Evolutionary conservation across 441 rosid genomes (phyloP).

Genomic region (Kokia cookei): DNA sequence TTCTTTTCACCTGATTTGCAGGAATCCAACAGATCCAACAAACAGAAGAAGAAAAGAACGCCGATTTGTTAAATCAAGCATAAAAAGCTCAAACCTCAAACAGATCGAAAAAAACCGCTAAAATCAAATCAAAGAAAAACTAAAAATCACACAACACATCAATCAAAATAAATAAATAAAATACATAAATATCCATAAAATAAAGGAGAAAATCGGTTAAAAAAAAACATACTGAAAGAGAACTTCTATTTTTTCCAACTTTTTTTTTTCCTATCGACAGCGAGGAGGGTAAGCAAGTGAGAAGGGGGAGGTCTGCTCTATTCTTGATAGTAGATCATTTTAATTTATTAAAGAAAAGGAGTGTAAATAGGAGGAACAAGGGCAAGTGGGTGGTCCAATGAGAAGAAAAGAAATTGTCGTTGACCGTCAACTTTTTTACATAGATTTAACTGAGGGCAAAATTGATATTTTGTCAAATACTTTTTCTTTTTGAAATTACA

Average conservation of each 20-base stretch:
- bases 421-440: no score
- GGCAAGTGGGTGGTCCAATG: conserved; percentile 17
- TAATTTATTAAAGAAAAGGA: not conserved
- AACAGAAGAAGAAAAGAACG: not conserved
- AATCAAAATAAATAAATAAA: not conserved
- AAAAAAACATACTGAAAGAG: conserved; percentile 10
- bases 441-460: no score
- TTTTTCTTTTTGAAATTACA: no score
- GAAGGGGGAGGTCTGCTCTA: not conserved
- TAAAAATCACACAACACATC: not conserved
- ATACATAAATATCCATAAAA: not conserved
- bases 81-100: not conserved
- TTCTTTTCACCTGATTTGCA: not conserved
- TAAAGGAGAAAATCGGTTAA: not conserved
- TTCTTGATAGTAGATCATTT: not conserved
- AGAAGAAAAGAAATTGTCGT: conserved; percentile 15
- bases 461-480: no score
- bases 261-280: no score
- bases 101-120: conserved; percentile 18
- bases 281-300: not conserved
- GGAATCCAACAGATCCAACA: conserved; percentile 5
- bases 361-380: not conserved
- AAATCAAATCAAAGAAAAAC: not conserved
- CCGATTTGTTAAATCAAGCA: not conserved
- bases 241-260: not conserved